These are phyloP conservation scores for Tricholoma terreum DNA, from an alignment of 768 basidiomycete species.

Conservation along the genomic window DNA sequence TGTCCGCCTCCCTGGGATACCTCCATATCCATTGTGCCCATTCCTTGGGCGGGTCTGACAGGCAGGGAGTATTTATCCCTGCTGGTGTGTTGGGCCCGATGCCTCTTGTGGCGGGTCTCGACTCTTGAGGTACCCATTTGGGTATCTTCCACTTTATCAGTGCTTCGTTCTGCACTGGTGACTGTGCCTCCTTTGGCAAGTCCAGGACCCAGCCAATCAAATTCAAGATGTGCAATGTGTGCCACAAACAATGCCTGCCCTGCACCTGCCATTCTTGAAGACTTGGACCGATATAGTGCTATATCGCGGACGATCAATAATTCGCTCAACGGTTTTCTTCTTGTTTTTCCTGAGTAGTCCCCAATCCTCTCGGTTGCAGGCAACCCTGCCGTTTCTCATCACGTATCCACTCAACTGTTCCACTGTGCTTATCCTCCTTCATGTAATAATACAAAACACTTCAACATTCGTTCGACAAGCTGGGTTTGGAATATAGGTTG, in stretches of 20 bases:
- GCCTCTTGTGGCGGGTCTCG: no score
- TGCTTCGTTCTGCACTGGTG: no score
- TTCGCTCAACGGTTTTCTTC: not conserved
- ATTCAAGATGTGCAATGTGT: not conserved
- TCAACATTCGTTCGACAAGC: not conserved
- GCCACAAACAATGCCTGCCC: not conserved
- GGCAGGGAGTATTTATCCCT: no score
- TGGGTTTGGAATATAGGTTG: not conserved
- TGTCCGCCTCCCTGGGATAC: no score
- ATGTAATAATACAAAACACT: not conserved
- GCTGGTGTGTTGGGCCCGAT: no score
- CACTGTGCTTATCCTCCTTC: not conserved
- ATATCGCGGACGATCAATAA: not conserved
- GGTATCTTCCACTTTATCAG: no score
- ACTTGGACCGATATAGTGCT: not conserved
- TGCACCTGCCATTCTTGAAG: not conserved
- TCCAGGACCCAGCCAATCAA: not conserved
- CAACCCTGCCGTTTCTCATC: not conserved
- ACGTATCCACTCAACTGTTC: not conserved
- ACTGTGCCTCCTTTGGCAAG: no score
- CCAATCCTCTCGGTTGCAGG: not conserved
- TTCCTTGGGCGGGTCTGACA: no score
- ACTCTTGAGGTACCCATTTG: no score
- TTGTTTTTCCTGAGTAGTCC: not conserved
- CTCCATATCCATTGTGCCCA: no score